Percentiles rank a stretch among this genome's conserved stretches.
These are phyloP conservation scores for Moesziomyces sp. DNA, from an alignment of 1,284 basidiomycete species.

Conservation along the genomic window DNA sequence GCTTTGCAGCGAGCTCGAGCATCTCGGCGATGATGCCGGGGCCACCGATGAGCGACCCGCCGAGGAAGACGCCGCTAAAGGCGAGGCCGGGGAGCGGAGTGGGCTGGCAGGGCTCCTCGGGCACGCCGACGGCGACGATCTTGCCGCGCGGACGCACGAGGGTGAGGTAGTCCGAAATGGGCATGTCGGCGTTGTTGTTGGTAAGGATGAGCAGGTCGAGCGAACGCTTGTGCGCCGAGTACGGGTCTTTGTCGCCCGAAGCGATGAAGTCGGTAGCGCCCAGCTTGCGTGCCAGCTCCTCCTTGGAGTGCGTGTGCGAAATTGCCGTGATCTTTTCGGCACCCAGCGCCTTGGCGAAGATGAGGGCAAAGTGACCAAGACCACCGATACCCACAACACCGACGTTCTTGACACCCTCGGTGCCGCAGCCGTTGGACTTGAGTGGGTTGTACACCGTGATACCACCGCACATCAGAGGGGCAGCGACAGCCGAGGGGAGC, in stretches of 20 bases:
- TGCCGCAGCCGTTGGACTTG: constrained; percentile 57
- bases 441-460: constrained; percentile 63
- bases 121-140: constrained; percentile 69
- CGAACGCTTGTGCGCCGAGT: constrained; percentile 61
- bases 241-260: constrained; percentile 42
- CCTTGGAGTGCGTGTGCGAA: constrained; percentile 53
- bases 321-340: constrained; percentile 60
- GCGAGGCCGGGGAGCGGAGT: constrained; percentile 53
- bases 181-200: constrained; percentile 68
- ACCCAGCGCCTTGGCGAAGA: constrained; percentile 60
- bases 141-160: constrained; percentile 69
- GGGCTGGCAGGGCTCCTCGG: constrained; percentile 62
- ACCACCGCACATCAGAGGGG: constrained; percentile 64
- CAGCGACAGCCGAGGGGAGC: constrained; percentile 58
- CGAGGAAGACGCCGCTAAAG: constrained; percentile 50
- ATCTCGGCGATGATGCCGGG: constrained; percentile 66
- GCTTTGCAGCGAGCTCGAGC: constrained; percentile 53
- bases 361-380: constrained; percentile 59
- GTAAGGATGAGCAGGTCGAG: constrained; percentile 71
- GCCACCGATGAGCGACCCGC: constrained; percentile 61
- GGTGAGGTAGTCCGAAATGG: constrained; percentile 67
- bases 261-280: constrained; percentile 59
- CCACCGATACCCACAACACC: constrained; percentile 62
- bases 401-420: constrained; percentile 52
- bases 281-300: constrained; percentile 52